These are phyloP conservation scores for Candida odintsovae DNA, from an alignment of 805 yeast genomes.

Conservation along the genomic window DNA sequence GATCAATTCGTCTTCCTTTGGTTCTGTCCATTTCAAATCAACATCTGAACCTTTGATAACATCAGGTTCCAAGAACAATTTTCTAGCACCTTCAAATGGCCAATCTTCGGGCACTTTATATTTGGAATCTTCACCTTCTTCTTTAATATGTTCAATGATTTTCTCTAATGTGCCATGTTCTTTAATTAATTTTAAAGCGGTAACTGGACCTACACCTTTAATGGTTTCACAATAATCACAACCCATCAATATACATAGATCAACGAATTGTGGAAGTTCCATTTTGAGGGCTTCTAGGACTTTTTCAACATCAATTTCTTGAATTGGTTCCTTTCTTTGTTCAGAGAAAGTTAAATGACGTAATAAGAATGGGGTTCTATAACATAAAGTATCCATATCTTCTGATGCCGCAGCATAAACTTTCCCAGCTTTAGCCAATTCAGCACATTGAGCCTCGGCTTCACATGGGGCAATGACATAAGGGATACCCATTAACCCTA, in stretches of 20 bases:
- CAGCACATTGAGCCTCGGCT: conserved; percentile 99
- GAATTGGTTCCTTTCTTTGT: conserved; percentile 87
- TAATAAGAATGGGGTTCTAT: conserved; percentile 74
- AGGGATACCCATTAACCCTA: conserved; percentile 92
- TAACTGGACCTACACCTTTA: conserved; percentile 92
- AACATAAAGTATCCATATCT: conserved; percentile 98
- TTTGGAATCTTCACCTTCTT: conserved; percentile 46
- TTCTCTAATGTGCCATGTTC: conserved; percentile 81
- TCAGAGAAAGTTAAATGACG: conserved; percentile 93
- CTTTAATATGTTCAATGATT: conserved; percentile 54
- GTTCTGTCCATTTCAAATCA: conserved; percentile 80
- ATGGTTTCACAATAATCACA: conserved; percentile 97
- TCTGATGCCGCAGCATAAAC: conserved; percentile 97
- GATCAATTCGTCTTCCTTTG: conserved; percentile 78
- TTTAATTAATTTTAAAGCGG: conserved; percentile 81
- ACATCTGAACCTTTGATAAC: conserved; percentile 56
- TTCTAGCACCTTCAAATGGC: conserved; percentile 88
- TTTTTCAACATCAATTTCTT: conserved; percentile 63
- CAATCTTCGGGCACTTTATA: conserved; percentile 89
- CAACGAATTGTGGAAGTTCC: conserved; percentile 71
- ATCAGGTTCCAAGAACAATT: conserved; percentile 79
- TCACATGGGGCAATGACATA: conserved; percentile 93
- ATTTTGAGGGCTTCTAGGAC: conserved; percentile 77
- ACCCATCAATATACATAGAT: conserved; percentile 87
- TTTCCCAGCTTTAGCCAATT: conserved; percentile 79